These are phyloP conservation scores for Leccinum fallax DNA, from an alignment of 1,284 basidiomycete genomes.

Conservation along the genomic window DNA sequence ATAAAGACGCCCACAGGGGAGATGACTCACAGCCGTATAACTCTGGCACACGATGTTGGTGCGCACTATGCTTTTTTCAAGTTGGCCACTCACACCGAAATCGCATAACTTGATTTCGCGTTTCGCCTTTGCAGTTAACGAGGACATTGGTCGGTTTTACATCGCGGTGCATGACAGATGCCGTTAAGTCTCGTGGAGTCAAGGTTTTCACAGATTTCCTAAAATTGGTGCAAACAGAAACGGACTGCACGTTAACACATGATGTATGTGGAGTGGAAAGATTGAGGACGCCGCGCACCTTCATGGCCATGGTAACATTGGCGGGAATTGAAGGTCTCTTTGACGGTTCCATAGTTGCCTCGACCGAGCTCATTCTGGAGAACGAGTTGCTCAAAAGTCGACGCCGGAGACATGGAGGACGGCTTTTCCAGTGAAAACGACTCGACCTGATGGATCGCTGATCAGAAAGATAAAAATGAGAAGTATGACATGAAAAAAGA, in stretches of 20 bases:
- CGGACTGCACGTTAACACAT: slow-evolving; percentile 1
- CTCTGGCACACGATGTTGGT: slow-evolving; percentile 81
- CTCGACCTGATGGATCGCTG: slow-evolving; percentile 91
- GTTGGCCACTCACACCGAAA: slow-evolving; percentile 97
- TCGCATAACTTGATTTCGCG: slow-evolving; percentile 96
- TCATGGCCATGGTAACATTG: slow-evolving; percentile 98
- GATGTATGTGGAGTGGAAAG: slow-evolving; percentile 10
- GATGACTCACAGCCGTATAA: too few species aligned
- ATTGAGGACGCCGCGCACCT: slow-evolving; percentile 53
- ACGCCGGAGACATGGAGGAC: slow-evolving; percentile 92
- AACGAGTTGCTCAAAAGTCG: slow-evolving; percentile 85
- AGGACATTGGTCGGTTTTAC: slow-evolving; percentile 99
- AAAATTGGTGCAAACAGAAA: slow-evolving; percentile 13
- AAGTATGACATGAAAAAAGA: slow-evolving; percentile 4
- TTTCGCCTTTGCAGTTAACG: slow-evolving; percentile 66
- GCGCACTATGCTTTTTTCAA: slow-evolving; percentile 93
- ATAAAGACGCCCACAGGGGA: slow-evolving; percentile 36
- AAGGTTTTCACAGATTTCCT: slow-evolving; percentile 94
- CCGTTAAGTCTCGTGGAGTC: slow-evolving; percentile 93
- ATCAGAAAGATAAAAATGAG: slow-evolving; percentile 7
- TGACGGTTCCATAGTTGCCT: slow-evolving; percentile 99
- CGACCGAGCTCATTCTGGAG: slow-evolving; percentile 92
- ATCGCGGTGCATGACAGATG: slow-evolving; percentile 96
- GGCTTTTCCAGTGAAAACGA: slow-evolving; percentile 94
- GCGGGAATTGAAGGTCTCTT: slow-evolving; percentile 94